A percentile compares a stretch with the other conserved stretches of the same genome.
phyloP scores from a whole-genome alignment of 345 rosid species.

The Barbarea vulgaris region DNA sequence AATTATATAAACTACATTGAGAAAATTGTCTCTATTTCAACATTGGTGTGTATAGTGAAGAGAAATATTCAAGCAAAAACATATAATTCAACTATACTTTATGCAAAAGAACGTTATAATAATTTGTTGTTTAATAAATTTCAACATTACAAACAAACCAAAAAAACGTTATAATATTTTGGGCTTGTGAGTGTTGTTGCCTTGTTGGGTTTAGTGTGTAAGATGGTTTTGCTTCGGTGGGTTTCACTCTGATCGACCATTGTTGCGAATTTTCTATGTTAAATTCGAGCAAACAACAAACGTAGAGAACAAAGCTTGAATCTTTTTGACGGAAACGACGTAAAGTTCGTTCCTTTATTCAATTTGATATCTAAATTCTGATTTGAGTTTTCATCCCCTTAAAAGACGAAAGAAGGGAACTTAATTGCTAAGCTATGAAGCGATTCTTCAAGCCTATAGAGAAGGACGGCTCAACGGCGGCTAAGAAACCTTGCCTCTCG shows the following conservation, averaged over 20 bases:
- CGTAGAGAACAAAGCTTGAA: background rate
- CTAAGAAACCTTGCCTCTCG: conserved; percentile 69
- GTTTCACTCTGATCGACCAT: background rate
- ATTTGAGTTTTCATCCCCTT: background rate
- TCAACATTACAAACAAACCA: too few relatives aligned
- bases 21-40: background rate
- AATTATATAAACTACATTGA: background rate
- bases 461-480: conserved; percentile 61
- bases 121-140: too few relatives aligned
- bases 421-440: conserved; percentile 55
- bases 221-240: background rate
- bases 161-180: background rate
- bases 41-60: conserved; percentile 9
- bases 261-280: background rate
- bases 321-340: conserved; percentile 6
- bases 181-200: background rate
- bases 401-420: background rate
- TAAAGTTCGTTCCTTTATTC: conserved; percentile 15
- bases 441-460: conserved; percentile 92
- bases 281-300: background rate
- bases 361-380: conserved; percentile 5
- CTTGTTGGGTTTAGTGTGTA: background rate
- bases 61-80: background rate
- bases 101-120: background rate
- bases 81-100: background rate